Evolutionary conservation across 768 basidiomycete genomes (phyloP).

Genomic region (Leccinum boreale): DNA sequence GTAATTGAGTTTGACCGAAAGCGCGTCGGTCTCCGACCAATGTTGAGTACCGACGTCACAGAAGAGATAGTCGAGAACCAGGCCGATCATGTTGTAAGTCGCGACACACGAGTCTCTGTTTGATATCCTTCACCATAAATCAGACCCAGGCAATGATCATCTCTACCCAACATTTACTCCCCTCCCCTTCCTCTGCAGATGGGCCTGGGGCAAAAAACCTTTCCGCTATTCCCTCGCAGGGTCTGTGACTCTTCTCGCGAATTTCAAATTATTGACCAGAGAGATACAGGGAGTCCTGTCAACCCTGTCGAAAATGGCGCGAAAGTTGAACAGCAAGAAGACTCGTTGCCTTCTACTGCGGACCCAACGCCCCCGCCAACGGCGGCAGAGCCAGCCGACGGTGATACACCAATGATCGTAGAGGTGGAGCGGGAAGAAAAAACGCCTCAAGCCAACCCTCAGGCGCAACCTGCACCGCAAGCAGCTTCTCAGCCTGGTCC

Average conservation of each 20-base stretch:
- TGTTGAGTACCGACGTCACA: constrained; percentile 58
- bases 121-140: constrained; percentile 1
- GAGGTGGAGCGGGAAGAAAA: constrained; percentile 48
- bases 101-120: background rate
- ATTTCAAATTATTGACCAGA: background rate
- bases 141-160: constrained; percentile 91
- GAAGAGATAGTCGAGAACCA: constrained; percentile 70
- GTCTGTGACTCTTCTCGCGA: constrained; percentile 8
- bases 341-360: constrained; percentile 31
- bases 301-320: constrained; percentile 24
- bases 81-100: constrained; percentile 49
- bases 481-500: constrained; percentile 16
- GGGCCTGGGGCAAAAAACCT: constrained; percentile 23
- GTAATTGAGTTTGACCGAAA: constrained; percentile 88
- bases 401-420: constrained; percentile 39
- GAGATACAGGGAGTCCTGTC: constrained; percentile 19
- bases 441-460: constrained; percentile 23
- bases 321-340: constrained; percentile 35
- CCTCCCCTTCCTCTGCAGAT: constrained; percentile 32
- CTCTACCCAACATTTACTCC: constrained; percentile 77
- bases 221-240: constrained; percentile 22
- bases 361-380: constrained; percentile 30
- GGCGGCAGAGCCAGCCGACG: constrained; percentile 16
- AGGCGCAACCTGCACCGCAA: constrained; percentile 21
- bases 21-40: constrained; percentile 44